Base-by-base conservation (phyloP, 179 eudicot species). In the Carnegiea gigantea region DNA sequence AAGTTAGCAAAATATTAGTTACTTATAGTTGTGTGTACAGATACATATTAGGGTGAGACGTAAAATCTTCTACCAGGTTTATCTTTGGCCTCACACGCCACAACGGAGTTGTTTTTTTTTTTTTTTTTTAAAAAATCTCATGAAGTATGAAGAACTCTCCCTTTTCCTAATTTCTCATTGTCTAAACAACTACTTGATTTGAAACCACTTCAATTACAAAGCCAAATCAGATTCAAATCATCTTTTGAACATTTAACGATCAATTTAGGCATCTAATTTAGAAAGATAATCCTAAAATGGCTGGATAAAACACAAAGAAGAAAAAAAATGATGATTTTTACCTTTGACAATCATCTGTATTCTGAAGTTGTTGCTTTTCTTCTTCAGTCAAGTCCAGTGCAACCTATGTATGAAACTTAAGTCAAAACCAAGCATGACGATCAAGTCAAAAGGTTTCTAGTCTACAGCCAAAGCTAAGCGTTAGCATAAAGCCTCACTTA, bases 301-400 rank as follows among this genome's bases (percentile, higher is more conserved):
- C 9, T 0, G 13, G 23, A 59, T 38, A 82, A 13, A 11, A 70
- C 15, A 40, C 46, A 62, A 54, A 40, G 62, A 36, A 36, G 36
- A 23, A 1, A 54, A 44, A 43, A 3, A 60, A 13, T 44, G 43
- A 48, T 36, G 62, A 18, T 21, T 53, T 28, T 20, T 78, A 88
- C 90, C 82, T 88, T 59, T 83, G 91, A 82, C 73, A 82, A 80
- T 86, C 89, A 81, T 91, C 93, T 88, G 87, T 82, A 75, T 75
- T 70, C 73, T 77, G 48, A 81, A 95, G 79, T 43, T 87, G 92
- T 72, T 83, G 86, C 83, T 83, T 92, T 78, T 95, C 98, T 81
- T 91, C 93, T 82, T 92, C 92, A 28, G 85, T 91, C 53, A 94
- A 73, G 73, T 94, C 97, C 90, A 95, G 78, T 26, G 99, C 94